phyloP scores from a whole-genome alignment of 768 basidiomycete species.

The Lactarius pseudohatsudake region DNA sequence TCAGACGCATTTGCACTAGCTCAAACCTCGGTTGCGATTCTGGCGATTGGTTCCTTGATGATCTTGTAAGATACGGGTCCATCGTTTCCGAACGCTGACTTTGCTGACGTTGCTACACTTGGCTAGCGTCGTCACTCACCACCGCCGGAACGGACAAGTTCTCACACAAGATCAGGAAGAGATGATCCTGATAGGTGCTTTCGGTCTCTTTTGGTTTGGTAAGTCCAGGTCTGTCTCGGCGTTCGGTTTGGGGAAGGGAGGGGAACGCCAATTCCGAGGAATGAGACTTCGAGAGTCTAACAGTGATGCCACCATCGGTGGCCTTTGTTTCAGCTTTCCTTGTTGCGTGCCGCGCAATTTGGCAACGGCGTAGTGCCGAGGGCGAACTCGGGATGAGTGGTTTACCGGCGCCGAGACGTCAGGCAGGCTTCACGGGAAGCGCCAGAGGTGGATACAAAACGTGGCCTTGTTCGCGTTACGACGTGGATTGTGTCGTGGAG shows the following conservation, averaged over 20 bases:
- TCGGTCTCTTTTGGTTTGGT: slow-evolving; percentile 80
- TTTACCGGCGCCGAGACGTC: slow-evolving; percentile 25
- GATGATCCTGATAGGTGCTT: slow-evolving; percentile 64
- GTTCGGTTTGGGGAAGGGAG: neutral
- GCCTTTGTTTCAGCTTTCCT: slow-evolving; percentile 39
- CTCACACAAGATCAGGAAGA: slow-evolving; percentile 75
- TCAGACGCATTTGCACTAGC: slow-evolving; percentile 39
- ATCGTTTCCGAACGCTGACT: neutral
- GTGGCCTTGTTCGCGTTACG: slow-evolving; percentile 54
- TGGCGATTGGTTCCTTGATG: slow-evolving; percentile 64
- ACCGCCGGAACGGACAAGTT: slow-evolving; percentile 57
- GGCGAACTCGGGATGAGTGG: slow-evolving; percentile 28
- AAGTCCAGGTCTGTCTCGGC: slow-evolving; percentile 31
- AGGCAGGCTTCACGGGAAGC: slow-evolving; percentile 25
- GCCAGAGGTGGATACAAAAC: slow-evolving; percentile 22
- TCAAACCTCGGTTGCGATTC: slow-evolving; percentile 70
- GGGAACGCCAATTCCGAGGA: neutral
- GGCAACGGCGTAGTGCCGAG: slow-evolving; percentile 15
- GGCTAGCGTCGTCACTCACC: slow-evolving; percentile 64
- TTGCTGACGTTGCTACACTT: neutral
- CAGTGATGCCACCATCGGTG: neutral
- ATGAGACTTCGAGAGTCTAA: neutral
- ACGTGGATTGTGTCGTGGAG: slow-evolving; percentile 68
- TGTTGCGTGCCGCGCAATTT: slow-evolving; percentile 43
- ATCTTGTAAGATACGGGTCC: slow-evolving; percentile 50